Evolutionary conservation across 225 moss, liverwort and hornwort species (phyloP), one percentile per base, ranked within the genome.

Genomic region (Marchantia polymorpha): DNA sequence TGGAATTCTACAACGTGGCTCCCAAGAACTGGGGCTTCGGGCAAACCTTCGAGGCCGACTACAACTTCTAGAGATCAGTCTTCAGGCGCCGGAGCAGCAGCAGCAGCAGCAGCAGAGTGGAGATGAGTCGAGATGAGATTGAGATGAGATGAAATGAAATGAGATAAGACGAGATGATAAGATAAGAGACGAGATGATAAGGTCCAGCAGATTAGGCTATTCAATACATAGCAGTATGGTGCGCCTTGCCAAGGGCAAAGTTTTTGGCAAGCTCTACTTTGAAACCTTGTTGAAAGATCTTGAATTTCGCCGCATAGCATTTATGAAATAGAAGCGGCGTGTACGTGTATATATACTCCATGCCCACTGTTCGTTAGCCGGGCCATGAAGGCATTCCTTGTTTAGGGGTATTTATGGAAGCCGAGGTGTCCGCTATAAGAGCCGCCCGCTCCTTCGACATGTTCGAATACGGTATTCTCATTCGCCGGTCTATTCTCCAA

Each of bases 1-100:
- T 89, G 1, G 82, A 85, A 9, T 88, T 85, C 25, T 79, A 81
- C 73, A 80, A 90, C 30, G 87, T 90, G 17, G 87, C 87, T 25
- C 87, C 87, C 7, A n/a, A 52, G 0, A 64, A 64, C 26, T 90
- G 91, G 90, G 56, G 61, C 49, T 90, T 82, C 61, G 90, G 90
- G 20, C 88, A 88, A 72, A 92, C 89, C 0, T 90, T 85, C 69
- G 80, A 87, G 50, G 83, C 80, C 48, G 72, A 80, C n/a, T 69
- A 69, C 52, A 79, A 79, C 39, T 80, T 80, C 72, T 76, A 76
- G 54, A n/a, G n/a, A n/a, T n/a, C n/a, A n/a, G n/a, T n/a, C n/a
- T n/a, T n/a, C n/a, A 47, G 31, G 26, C 12, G 63, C 63, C 30
- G 66, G 30, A 25, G 66, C 23, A 66, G 66, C n/a, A n/a, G n/a